phyloP scores from a whole-genome alignment of 352 stramenopile species.

The Aphanomyces cochlioides region DNA sequence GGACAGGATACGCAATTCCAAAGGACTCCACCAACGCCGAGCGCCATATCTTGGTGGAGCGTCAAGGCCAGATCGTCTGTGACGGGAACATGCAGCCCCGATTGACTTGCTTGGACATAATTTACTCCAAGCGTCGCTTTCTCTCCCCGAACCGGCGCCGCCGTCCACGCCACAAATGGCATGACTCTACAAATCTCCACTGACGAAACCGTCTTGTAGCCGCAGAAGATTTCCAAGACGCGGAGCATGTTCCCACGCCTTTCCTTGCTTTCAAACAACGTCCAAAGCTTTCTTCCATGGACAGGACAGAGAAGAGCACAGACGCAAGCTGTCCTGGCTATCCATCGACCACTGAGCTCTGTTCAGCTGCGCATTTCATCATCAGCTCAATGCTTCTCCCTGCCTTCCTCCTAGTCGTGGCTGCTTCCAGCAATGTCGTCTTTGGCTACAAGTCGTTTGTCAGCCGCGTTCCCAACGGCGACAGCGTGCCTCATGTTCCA shows the following conservation, averaged over 20 bases:
- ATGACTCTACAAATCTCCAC: background rate
- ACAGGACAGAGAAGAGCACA: too few species aligned
- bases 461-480: slow-evolving; percentile 48
- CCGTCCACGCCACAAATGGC: slow-evolving; percentile 15
- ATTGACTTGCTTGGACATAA: slow-evolving; percentile 53
- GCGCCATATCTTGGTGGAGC: slow-evolving; percentile 47
- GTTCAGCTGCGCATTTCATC: background rate
- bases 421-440: background rate
- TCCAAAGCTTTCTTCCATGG: too few species aligned
- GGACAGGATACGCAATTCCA: slow-evolving; percentile 60
- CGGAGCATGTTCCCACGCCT: too few species aligned
- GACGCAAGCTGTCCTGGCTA: too few species aligned
- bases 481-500: slow-evolving; percentile 40
- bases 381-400: background rate
- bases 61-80: slow-evolving; percentile 20
- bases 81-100: slow-evolving; percentile 36
- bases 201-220: too few species aligned
- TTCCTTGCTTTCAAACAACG: too few species aligned
- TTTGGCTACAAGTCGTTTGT: background rate
- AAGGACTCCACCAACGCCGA: slow-evolving; percentile 64
- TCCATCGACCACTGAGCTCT: background rate
- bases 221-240: too few species aligned
- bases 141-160: background rate
- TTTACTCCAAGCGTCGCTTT: slow-evolving; percentile 48
- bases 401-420: background rate